Evolutionary conservation across 768 basidiomycete species (phyloP), one percentile per base, ranked within the genome.

Genomic region (Xerocomellus intermedius): DNA sequence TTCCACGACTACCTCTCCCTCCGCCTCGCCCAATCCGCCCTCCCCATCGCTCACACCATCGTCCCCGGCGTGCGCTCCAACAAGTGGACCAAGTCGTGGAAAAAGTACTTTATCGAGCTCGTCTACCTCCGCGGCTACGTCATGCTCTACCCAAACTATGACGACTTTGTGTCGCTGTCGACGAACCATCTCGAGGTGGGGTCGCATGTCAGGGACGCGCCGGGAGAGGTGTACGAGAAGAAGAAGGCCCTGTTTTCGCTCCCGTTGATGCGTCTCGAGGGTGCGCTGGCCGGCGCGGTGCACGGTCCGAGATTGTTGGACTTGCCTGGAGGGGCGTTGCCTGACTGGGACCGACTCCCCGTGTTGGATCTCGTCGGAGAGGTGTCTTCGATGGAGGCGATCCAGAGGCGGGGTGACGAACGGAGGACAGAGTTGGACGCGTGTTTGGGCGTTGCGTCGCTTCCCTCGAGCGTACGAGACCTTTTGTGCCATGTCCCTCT

Each of bases 141-240:
- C 48, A 94, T 94, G 92, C 81, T 94, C 30, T 94, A 94, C 65
- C 91, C 92, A 12, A 94, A 94, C 72, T 94, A 82, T 65, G 78
- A 75, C 39, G 77, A 75, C 42, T 91, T 84, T 62, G 67, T 77
- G 36, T 92, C 91, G 28, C 69, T 94, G 8, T 94, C 93, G 56
- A 94, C 91, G n/a, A 94, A 94, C 68, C 92, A 92, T 64, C 79
- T 94, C 51, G 92, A 94, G 74, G 78, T 84, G 17, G 92, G 92
- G 30, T 84, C 86, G 38, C 92, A 94, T 62, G 89, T 94, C 45
- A 82, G 81, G 64, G 75, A 76, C 42, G 73, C 76, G 21, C 80
- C 83, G 17, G 73, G 69, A 10, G 74, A 70, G 24, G 73, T 70
- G 22, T 76, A 78, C 59, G 62, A 67, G 59, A 80, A 80, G 65